Evolutionary conservation across 2,329 filamentous ascomycete genomes (phyloP), one percentile per base, ranked within the genome.

Genomic region (Cladosporium phlei): DNA sequence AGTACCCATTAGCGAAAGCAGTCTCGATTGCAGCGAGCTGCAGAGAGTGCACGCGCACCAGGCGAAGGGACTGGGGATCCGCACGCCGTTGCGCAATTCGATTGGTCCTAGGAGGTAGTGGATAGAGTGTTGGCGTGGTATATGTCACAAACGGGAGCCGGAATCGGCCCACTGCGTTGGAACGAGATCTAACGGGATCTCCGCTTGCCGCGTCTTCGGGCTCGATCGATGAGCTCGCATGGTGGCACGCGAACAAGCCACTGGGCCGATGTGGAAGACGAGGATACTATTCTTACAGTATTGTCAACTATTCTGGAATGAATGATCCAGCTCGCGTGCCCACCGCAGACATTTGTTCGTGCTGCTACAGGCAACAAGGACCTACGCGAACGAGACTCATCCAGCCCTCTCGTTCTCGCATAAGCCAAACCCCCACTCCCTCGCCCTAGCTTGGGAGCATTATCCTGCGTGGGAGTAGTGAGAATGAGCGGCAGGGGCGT

Each of bases 91-190:
- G 29, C 19, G 28, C 21, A 27, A 29, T 33, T 33, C 14, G n/a
- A 43, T 43, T 43, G 39, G 39, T 20, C 39, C 14, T 33, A 17
- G 9, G 28, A 12, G 19, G 39, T 24, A 33, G 29, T 37, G 32
- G 24, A 37, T 37, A 27, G 42, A 45, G 22, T 39, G 42, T 21
- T 17, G 30, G 42, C 32, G 42, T 22, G 42, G 32, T 22, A 21
- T 14, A 28, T 37, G 30, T 37, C 42, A 33, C 42, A 32, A 37
- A 37, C 42, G 42, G 42, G 27, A 19, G 16, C 42, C 42, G 42
- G 42, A 45, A 37, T 19, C 24, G 42, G 42, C 17, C 42, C 42
- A 45, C 24, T 45, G 42, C 42, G 42, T 45, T 32, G 42, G 42
- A 37, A 16, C 21, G 16, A 27, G 32, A 37, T 37, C 24, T 19